Conservation (phyloP, 176 grass and related monocot species). For the Triticum turgidum region DNA sequence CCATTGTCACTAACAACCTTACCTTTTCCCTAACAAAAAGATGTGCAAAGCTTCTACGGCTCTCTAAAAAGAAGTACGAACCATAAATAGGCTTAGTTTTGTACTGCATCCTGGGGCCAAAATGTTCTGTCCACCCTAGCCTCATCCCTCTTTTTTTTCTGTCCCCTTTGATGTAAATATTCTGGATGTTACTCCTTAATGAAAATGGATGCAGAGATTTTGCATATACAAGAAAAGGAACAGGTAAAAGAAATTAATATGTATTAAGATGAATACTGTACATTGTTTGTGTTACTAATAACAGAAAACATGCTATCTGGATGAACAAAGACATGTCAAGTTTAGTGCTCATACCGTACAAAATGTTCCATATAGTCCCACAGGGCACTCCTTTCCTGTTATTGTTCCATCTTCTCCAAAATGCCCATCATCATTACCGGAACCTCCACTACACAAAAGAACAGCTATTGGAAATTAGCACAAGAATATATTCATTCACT, state of each 20-base stretch:
- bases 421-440: slow-evolving; percentile 65
- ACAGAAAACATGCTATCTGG: not conserved
- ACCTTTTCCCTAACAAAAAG: not conserved
- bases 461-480: slow-evolving; percentile 18
- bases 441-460: slow-evolving; percentile 63
- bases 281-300: not conserved
- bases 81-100: not conserved
- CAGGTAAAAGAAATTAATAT: not conserved
- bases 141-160: not conserved
- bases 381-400: slow-evolving; percentile 84
- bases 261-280: slow-evolving; percentile 2
- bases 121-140: not conserved
- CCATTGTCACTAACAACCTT: not conserved
- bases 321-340: slow-evolving; percentile 5
- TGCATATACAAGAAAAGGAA: slow-evolving; percentile 14
- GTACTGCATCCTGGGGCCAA: not conserved
- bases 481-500: slow-evolving; percentile 19
- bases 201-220: not conserved
- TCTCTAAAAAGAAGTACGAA: not conserved
- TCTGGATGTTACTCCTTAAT: not conserved
- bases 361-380: slow-evolving; percentile 92
- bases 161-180: not conserved
- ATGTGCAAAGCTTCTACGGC: not conserved
- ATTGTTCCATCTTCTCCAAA: slow-evolving; percentile 75
- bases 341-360: slow-evolving; percentile 62